Evolutionary conservation across 1,139 yeast genomes (phyloP).

Genomic region (Yamadazyma oceani): DNA sequence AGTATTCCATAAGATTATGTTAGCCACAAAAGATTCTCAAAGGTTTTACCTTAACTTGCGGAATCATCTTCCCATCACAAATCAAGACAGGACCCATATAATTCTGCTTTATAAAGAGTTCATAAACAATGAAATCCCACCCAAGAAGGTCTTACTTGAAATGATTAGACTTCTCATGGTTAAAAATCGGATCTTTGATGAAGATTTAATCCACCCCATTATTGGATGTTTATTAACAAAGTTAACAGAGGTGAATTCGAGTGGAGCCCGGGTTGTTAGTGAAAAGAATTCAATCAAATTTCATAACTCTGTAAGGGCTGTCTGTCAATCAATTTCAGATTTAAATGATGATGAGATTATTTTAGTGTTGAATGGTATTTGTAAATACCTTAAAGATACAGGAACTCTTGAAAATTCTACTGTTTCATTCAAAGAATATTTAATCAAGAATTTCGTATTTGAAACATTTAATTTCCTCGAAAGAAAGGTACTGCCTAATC

Average conservation of each 20-base stretch:
- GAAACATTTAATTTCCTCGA: constrained; percentile 9
- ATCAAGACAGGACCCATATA: constrained; percentile 2
- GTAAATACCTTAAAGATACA: neutral
- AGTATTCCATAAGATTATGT: constrained; percentile 7
- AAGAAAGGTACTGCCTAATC: constrained; percentile 2
- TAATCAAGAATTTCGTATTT: constrained; percentile 6
- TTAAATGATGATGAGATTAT: constrained; percentile 16
- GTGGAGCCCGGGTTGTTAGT: neutral
- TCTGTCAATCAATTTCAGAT: constrained; percentile 33
- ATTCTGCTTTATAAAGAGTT: constrained; percentile 8
- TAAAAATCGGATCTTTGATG: constrained; percentile 17
- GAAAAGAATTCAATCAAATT: constrained; percentile 20
- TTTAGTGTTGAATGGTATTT: constrained; percentile 3
- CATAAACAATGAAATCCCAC: constrained; percentile 2
- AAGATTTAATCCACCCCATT: constrained; percentile 13
- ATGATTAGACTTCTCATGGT: constrained; percentile 21
- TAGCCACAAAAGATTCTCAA: constrained; percentile 4
- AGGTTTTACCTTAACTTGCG: constrained; percentile 4
- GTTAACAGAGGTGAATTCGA: constrained; percentile 1
- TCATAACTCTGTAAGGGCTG: constrained; percentile 27
- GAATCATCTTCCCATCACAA: constrained; percentile 5
- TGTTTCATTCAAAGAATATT: constrained; percentile 1
- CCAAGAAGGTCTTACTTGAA: constrained; percentile 23
- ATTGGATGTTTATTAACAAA: constrained; percentile 15
- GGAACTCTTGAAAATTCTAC: constrained; percentile 1